phyloP scores from a whole-genome alignment of 164 flowering plant genomes.

The Piper longum region DNA sequence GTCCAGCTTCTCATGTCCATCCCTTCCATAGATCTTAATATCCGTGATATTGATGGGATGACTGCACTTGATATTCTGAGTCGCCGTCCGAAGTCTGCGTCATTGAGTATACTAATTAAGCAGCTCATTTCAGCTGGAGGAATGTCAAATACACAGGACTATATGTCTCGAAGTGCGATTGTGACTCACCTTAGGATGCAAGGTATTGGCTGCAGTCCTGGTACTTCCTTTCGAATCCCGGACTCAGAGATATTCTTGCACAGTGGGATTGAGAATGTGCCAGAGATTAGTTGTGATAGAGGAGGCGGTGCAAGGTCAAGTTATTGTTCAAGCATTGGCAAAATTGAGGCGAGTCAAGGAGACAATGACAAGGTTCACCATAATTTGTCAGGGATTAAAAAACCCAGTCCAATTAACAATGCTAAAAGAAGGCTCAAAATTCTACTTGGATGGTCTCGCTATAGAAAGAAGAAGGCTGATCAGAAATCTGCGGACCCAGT shows the following conservation, averaged over 20 bases:
- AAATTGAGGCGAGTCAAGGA: constrained; percentile 24
- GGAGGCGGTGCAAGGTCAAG: constrained; percentile 21
- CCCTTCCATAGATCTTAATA: constrained; percentile 46
- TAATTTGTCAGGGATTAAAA: constrained; percentile 14
- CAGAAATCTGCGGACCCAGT: background rate
- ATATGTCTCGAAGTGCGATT: constrained; percentile 29
- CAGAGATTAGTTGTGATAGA: constrained; percentile 17
- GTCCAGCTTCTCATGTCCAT: constrained; percentile 68
- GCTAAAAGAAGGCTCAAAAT: constrained; percentile 51
- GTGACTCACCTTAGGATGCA: constrained; percentile 45
- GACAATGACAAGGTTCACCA: constrained; percentile 13
- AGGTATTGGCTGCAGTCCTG: constrained; percentile 62
- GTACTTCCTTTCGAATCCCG: constrained; percentile 68
- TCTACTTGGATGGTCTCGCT: constrained; percentile 52
- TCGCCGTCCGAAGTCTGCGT: constrained; percentile 46
- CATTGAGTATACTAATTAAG: constrained; percentile 61
- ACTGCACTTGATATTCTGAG: constrained; percentile 76
- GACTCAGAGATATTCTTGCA: constrained; percentile 69
- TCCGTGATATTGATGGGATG: constrained; percentile 47
- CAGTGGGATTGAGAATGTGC: constrained; percentile 38
- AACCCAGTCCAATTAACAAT: constrained; percentile 20
- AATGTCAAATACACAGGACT: constrained; percentile 29
- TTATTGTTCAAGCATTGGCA: constrained; percentile 22
- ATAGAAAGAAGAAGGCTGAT: constrained; percentile 27
- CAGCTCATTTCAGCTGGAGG: constrained; percentile 75